Conservation (phyloP, 2,329 filamentous ascomycete genomes). For the Phialocephala subalpina region DNA sequence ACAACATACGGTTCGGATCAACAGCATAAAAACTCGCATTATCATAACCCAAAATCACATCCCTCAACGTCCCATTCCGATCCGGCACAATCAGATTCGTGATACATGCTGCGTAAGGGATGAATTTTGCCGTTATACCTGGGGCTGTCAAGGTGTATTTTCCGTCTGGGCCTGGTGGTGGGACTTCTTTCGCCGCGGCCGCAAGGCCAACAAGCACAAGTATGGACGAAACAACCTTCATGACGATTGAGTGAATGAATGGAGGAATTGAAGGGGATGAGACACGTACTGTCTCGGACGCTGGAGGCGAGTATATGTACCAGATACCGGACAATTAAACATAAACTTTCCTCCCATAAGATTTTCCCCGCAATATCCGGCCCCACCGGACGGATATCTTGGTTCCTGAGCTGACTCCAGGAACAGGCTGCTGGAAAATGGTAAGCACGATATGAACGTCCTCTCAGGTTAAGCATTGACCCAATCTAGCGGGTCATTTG, state of each 20-base stretch:
- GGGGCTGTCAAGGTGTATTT: constrained; percentile 77
- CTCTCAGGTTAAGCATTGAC: constrained; percentile 6
- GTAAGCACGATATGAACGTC: background rate
- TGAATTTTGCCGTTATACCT: constrained; percentile 69
- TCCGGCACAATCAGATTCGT: constrained; percentile 74
- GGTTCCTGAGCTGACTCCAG: background rate
- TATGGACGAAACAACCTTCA: too few species aligned
- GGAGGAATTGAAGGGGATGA: background rate
- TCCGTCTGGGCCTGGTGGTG: constrained; percentile 60
- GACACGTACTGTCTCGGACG: background rate
- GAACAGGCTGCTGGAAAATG: background rate
- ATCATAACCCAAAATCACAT: constrained; percentile 78
- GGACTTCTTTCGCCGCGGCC: background rate
- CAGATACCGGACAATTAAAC: too few species aligned
- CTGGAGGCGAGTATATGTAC: background rate
- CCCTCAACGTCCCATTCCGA: constrained; percentile 66
- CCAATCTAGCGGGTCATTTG: constrained; percentile 3
- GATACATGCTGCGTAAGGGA: constrained; percentile 76
- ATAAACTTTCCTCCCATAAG: background rate
- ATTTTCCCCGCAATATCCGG: background rate
- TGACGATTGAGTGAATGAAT: background rate
- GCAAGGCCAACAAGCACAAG: background rate
- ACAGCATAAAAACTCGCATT: constrained; percentile 74
- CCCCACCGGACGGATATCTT: background rate
- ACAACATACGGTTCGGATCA: constrained; percentile 57